phyloP scores from a whole-genome alignment of 495 filamentous ascomycete genomes.

The Neurospora sp. region DNA sequence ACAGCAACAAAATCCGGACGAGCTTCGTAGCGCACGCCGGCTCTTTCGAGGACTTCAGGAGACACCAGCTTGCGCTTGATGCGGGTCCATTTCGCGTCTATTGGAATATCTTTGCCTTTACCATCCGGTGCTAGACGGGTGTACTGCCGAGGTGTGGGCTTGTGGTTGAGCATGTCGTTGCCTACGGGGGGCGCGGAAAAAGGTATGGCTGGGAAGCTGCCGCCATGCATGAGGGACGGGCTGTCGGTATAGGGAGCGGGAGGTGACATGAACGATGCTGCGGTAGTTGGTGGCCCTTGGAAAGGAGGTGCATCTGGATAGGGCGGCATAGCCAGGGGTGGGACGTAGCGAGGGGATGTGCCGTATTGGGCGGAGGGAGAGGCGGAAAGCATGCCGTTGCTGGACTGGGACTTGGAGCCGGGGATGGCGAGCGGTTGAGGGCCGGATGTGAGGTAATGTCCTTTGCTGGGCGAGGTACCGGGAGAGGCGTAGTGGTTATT shows the following conservation, averaged over 20 bases:
- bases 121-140: slow-evolving; percentile 38
- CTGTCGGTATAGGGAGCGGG: slow-evolving; percentile 18
- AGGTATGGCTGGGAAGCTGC: slow-evolving; percentile 2
- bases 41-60: slow-evolving; percentile 54
- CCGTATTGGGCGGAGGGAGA: slow-evolving; percentile 5
- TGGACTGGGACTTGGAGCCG: slow-evolving; percentile 2
- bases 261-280: slow-evolving; percentile 7
- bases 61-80: slow-evolving; percentile 56
- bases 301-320: slow-evolving; percentile 16
- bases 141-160: slow-evolving; percentile 4
- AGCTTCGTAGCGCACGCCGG: slow-evolving; percentile 60
- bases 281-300: slow-evolving; percentile 8
- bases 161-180: slow-evolving; percentile 1
- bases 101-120: slow-evolving; percentile 49
- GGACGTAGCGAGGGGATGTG: slow-evolving; percentile 21
- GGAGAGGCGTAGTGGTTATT: slow-evolving; percentile 18
- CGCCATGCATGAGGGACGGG: slow-evolving; percentile 9
- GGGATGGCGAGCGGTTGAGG: slow-evolving; percentile 14
- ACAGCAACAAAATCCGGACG: slow-evolving; percentile 56
- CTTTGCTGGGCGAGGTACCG: slow-evolving; percentile 19
- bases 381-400: slow-evolving; percentile 5
- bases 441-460: slow-evolving; percentile 11
- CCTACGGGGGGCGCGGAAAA: slow-evolving; percentile 7
- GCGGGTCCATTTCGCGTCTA: slow-evolving; percentile 61
- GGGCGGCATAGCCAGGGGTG: slow-evolving; percentile 7